Percentiles rank a stretch among this genome's conserved stretches.
These are phyloP conservation scores for Hypoxylon cercidicola DNA, from an alignment of 495 filamentous ascomycete genomes.

Conservation along the genomic window DNA sequence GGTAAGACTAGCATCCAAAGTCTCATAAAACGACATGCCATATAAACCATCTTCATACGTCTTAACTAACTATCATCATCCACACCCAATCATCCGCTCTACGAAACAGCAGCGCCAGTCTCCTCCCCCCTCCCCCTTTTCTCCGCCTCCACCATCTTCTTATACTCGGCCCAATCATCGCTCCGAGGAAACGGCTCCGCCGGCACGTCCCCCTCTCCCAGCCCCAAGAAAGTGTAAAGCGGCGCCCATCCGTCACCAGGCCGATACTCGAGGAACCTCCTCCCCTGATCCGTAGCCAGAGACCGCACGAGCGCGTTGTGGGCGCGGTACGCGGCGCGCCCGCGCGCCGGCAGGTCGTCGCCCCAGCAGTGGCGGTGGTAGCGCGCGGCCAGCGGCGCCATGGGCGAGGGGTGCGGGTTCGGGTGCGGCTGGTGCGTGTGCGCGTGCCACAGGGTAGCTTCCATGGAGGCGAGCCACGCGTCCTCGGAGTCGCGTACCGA, in stretches of 20 bases:
- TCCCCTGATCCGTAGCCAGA: conserved; percentile 22
- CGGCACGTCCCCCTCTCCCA: neutral
- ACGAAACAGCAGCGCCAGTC: too few species aligned
- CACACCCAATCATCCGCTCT: too few species aligned
- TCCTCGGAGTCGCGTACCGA: conserved; percentile 48
- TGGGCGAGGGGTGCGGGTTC: conserved; percentile 36
- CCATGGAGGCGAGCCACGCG: conserved; percentile 53
- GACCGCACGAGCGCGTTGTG: conserved; percentile 31
- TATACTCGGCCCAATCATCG: conserved; percentile 39
- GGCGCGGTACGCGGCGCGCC: conserved; percentile 27
- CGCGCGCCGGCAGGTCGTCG: conserved; percentile 43
- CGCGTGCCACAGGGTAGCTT: conserved; percentile 47
- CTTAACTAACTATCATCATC: too few species aligned
- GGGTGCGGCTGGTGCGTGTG: conserved; percentile 37
- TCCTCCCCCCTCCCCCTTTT: neutral
- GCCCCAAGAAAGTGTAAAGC: conserved; percentile 44
- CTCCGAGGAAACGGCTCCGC: conserved; percentile 41
- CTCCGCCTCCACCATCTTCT: conserved; percentile 13
- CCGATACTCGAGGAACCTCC: conserved; percentile 42
- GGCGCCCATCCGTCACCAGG: conserved; percentile 46
- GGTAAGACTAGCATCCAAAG: too few species aligned
- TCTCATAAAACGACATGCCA: too few species aligned
- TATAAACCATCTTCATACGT: too few species aligned
- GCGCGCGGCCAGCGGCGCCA: conserved; percentile 41
- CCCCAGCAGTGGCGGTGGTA: conserved; percentile 48